phyloP scores from a whole-genome alignment of 2,329 filamentous ascomycete genomes.

The Ceratocystis alfenasii region DNA sequence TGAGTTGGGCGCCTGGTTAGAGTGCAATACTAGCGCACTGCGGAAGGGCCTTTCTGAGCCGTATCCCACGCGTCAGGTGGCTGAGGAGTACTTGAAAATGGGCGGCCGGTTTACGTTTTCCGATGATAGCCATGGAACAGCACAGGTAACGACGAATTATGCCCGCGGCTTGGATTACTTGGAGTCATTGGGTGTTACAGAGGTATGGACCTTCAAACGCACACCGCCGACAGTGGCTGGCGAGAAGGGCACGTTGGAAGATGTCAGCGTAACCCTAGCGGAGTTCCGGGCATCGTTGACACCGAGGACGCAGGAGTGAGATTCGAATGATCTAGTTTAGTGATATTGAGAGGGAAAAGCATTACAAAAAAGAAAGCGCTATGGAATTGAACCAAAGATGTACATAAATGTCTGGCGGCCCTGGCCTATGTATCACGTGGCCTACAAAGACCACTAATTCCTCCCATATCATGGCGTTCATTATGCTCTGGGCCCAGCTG shows the following conservation, averaged over 20 bases:
- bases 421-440: background rate
- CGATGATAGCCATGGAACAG: slow-evolving; percentile 85
- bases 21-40: slow-evolving; percentile 78
- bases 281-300: slow-evolving; percentile 31
- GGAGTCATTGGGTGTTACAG: slow-evolving; percentile 49
- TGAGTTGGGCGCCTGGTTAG: slow-evolving; percentile 67
- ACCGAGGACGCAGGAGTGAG: background rate
- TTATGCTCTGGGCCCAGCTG: background rate
- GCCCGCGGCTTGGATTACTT: slow-evolving; percentile 57
- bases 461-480: background rate
- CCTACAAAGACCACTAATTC: background rate
- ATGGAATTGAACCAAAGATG: slow-evolving; percentile 3
- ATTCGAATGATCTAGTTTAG: background rate
- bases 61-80: slow-evolving; percentile 71
- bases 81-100: slow-evolving; percentile 57
- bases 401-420: background rate
- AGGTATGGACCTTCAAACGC: slow-evolving; percentile 47
- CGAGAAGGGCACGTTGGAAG: slow-evolving; percentile 31
- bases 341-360: slow-evolving; percentile 8
- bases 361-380: background rate
- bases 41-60: slow-evolving; percentile 84
- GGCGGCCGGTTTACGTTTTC: slow-evolving; percentile 80
- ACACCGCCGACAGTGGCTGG: slow-evolving; percentile 26
- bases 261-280: slow-evolving; percentile 35
- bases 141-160: slow-evolving; percentile 82